Evolutionary conservation across 2,329 filamentous ascomycete species (phyloP).

Genomic region (Sclerotiophoma versabilis): DNA sequence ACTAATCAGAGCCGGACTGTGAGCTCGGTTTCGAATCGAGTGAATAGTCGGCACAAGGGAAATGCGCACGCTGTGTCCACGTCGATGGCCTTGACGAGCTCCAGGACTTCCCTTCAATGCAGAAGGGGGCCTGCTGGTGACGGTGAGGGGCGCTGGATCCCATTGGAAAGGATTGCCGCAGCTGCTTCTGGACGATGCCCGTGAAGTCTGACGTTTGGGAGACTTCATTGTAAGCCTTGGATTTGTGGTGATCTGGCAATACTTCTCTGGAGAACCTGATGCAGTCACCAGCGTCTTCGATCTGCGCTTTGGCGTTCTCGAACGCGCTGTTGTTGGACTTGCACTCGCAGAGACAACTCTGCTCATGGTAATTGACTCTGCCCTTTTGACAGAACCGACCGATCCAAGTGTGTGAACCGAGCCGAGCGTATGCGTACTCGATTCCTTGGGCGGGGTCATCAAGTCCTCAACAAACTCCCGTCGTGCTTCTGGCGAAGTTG

Average conservation of each 20-base stretch:
- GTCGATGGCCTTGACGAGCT: conserved; percentile 52
- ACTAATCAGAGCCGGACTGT: conserved; percentile 36
- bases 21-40: conserved; percentile 46
- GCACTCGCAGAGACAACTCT: conserved; percentile 42
- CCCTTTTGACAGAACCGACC: conserved; percentile 37
- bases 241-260: conserved; percentile 40
- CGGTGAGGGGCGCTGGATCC: conserved; percentile 48
- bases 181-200: conserved; percentile 53
- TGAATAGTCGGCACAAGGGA: conserved; percentile 53
- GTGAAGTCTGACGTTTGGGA: conserved; percentile 49
- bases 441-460: conserved; percentile 14
- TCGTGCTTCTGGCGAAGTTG: conserved; percentile 6
- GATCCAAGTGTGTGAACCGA: conserved; percentile 9
- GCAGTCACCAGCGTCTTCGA: conserved; percentile 47
- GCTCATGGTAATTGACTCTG: conserved; percentile 46
- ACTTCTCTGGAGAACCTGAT: conserved; percentile 49
- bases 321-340: conserved; percentile 31
- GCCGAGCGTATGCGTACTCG: conserved; percentile 28
- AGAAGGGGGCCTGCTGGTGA: conserved; percentile 47
- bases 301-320: conserved; percentile 46
- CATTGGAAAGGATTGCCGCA: conserved; percentile 57
- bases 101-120: conserved; percentile 55
- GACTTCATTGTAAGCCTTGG: conserved; percentile 39
- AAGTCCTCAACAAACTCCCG: conserved; percentile 4
- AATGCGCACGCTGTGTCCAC: conserved; percentile 56